A percentile compares a stretch with the other conserved stretches of the same genome.
phyloP scores from a whole-genome alignment of 495 filamentous ascomycete species.

The Chlorociboria aeruginascens region DNA sequence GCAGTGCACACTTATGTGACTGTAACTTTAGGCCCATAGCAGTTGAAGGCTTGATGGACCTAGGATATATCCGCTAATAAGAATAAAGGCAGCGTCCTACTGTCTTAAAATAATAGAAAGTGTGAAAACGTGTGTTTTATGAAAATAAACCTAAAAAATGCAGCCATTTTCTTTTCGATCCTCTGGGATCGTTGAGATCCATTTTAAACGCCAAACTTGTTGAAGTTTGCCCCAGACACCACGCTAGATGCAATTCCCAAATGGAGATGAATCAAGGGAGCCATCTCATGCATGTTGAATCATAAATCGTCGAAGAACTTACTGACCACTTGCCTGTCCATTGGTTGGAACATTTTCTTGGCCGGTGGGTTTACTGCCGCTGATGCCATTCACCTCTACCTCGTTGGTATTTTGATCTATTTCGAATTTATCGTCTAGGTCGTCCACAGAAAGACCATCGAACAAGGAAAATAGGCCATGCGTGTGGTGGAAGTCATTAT shows the following conservation, averaged over 20 bases:
- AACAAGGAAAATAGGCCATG: constrained; percentile 75
- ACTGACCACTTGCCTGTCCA: constrained; percentile 1
- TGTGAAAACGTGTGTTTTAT: no score
- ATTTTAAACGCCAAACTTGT: constrained; percentile 28
- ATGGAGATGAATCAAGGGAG: constrained; percentile 2
- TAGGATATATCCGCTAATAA: no score
- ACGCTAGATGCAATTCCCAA: constrained; percentile 17
- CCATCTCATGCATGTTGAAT: constrained; percentile 18
- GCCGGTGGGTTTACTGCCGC: constrained; percentile 5
- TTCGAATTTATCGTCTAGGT: constrained; percentile 41
- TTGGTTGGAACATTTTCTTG: constrained; percentile 8
- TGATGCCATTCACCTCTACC: constrained; percentile 4
- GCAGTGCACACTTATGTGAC: no score
- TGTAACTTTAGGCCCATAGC: no score
- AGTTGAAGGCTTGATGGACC: no score
- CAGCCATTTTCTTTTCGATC: neutral
- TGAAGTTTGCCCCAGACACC: constrained; percentile 26
- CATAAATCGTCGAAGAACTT: constrained; percentile 11
- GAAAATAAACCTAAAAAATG: no score
- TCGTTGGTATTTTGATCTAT: constrained; percentile 6
- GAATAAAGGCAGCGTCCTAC: no score
- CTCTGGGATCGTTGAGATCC: constrained; percentile 20
- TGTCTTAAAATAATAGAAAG: no score
- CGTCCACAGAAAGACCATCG: constrained; percentile 57
- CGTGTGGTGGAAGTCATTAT: constrained; percentile 87